phyloP scores from a whole-genome alignment of 1,284 basidiomycete genomes.

The Ceratorhiza oryzae-sativae region DNA sequence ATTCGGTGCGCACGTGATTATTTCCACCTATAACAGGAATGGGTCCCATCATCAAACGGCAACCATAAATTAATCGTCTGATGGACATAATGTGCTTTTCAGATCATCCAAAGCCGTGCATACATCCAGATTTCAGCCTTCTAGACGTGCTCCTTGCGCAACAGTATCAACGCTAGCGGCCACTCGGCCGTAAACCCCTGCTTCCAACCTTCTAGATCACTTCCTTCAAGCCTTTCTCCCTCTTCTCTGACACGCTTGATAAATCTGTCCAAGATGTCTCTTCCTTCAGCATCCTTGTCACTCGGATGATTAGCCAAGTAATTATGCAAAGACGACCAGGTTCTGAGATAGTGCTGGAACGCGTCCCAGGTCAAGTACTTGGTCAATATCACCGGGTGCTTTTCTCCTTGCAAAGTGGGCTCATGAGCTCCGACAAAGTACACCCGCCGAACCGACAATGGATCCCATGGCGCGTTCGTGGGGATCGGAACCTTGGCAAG shows the following conservation, averaged over 20 bases:
- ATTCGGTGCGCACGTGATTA: too few relatives aligned
- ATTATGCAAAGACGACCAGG: slow-evolving; percentile 74
- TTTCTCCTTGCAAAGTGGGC: slow-evolving; percentile 37
- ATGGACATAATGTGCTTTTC: too few relatives aligned
- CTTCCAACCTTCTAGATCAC: slow-evolving; percentile 50
- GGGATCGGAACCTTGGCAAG: slow-evolving; percentile 74
- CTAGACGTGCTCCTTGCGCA: slow-evolving; percentile 53
- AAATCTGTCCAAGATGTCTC: slow-evolving; percentile 71
- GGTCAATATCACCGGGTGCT: slow-evolving; percentile 61
- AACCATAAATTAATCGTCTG: too few relatives aligned
- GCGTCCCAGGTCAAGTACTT: slow-evolving; percentile 69
- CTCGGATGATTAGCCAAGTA: slow-evolving; percentile 71
- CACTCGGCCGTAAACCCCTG: slow-evolving; percentile 67
- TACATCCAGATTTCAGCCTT: neutral
- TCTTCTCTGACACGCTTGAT: slow-evolving; percentile 60
- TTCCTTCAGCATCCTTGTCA: slow-evolving; percentile 58
- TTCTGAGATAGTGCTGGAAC: slow-evolving; percentile 72
- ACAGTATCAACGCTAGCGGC: slow-evolving; percentile 68
- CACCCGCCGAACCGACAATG: slow-evolving; percentile 57
- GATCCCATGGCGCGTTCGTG: slow-evolving; percentile 50
- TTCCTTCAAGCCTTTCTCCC: slow-evolving; percentile 49
- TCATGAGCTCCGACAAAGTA: slow-evolving; percentile 61
- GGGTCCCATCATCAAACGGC: too few relatives aligned
- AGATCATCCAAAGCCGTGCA: neutral
- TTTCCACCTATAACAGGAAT: too few relatives aligned